phyloP scores from a whole-genome alignment of 805 yeast genomes.

The Pichia cephalocereana region DNA sequence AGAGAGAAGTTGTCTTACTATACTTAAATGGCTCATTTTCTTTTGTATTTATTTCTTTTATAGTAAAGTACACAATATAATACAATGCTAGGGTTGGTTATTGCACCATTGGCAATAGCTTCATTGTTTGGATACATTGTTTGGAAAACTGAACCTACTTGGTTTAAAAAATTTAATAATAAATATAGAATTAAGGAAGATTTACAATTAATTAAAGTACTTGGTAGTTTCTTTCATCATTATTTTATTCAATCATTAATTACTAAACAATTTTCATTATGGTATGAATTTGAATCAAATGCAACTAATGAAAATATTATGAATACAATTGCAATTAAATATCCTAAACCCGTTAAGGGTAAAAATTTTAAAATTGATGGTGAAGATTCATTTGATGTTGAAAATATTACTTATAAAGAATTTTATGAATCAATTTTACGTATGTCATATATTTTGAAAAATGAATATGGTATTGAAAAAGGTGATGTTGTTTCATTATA shows the following conservation, averaged over 20 bases:
- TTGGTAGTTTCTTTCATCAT: constrained; percentile 31
- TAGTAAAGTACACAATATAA: no score
- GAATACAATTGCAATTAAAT: constrained; percentile 51
- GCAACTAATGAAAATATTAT: constrained; percentile 34
- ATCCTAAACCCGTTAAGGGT: constrained; percentile 37
- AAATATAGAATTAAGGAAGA: constrained; percentile 43
- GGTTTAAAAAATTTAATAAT: constrained; percentile 26
- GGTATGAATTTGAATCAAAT: constrained; percentile 60
- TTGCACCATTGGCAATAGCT: background rate
- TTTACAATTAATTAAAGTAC: constrained; percentile 37
- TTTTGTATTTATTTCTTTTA: no score
- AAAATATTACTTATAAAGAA: constrained; percentile 59
- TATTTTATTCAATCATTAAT: constrained; percentile 29
- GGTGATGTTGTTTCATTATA: constrained; percentile 68
- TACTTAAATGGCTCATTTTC: no score
- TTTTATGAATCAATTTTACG: constrained; percentile 56
- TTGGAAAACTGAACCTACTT: background rate
- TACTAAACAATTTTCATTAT: constrained; percentile 44
- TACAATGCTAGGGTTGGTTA: background rate
- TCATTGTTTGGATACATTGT: background rate
- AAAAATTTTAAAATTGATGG: constrained; percentile 27
- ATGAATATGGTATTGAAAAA: constrained; percentile 53
- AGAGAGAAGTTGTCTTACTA: no score
- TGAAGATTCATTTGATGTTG: constrained; percentile 52
- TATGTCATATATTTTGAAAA: constrained; percentile 53